These are phyloP conservation scores for Daucus carota DNA, from an alignment of 129 eudicot genomes.

Conservation along the genomic window DH1_v3.0 NC_030382.2:52265001-52265500, in stretches of 20 bases:
- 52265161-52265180: slow-evolving; percentile 48
- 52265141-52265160: slow-evolving; percentile 78
- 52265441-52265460: slow-evolving; percentile 25
- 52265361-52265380: slow-evolving; percentile 29
- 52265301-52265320: slow-evolving; percentile 18
- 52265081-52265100: slow-evolving; percentile 69
- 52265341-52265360: slow-evolving; percentile 4
- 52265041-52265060: slow-evolving; percentile 63
- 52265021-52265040: slow-evolving; percentile 87
- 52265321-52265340: slow-evolving; percentile 18
- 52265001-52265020: slow-evolving; percentile 80
- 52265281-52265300: slow-evolving; percentile 20
- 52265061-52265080: slow-evolving; percentile 78
- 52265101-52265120: slow-evolving; percentile 81
- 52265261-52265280: slow-evolving; percentile 15
- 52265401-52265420: slow-evolving; percentile 2
- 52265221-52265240: slow-evolving; percentile 12
- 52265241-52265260: not conserved
- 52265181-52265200: slow-evolving; percentile 24
- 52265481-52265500: not conserved
- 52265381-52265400: slow-evolving; percentile 65
- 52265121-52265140: slow-evolving; percentile 57
- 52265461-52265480: too few species aligned
- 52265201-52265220: slow-evolving; percentile 36
- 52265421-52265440: not conserved